Conservation (phyloP, 192 early-diverging fungal species). For the Mortierella hygrophila region DNA sequence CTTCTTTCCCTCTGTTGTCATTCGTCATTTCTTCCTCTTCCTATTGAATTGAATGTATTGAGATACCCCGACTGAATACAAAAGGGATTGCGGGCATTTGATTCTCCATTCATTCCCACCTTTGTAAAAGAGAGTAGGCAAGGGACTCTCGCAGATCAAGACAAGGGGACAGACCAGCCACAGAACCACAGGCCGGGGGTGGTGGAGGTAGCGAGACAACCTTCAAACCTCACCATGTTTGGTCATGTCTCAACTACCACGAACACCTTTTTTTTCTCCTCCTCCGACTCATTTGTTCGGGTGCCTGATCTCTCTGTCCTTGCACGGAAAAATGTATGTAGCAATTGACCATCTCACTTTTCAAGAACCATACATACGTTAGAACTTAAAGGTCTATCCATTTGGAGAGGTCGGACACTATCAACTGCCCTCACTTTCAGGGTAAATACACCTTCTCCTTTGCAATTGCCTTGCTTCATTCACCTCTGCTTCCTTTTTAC, state of each 20-base stretch:
- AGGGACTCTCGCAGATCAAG: neutral
- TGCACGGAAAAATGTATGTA: neutral
- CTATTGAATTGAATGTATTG: neutral
- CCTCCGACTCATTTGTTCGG: neutral
- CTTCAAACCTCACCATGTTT: neutral
- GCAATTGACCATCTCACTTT: neutral
- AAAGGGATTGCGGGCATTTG: neutral
- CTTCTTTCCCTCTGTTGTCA: neutral
- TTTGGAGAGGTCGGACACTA: neutral
- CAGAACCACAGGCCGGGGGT: neutral
- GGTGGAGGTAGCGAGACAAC: neutral
- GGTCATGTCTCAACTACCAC: conserved; percentile 3
- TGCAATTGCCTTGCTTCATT: neutral
- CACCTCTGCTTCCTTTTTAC: neutral
- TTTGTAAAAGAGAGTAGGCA: neutral
- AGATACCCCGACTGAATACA: neutral
- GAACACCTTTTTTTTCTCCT: neutral
- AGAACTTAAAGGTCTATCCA: neutral
- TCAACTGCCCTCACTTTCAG: neutral
- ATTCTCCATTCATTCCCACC: neutral
- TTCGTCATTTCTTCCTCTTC: neutral
- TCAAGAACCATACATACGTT: neutral
- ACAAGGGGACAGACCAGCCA: neutral
- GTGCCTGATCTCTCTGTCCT: neutral
- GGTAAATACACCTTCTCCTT: neutral